These are phyloP conservation scores for Sarocladium kiliense DNA, from an alignment of 2,329 filamentous ascomycete genomes.

Conservation along the genomic window DNA sequence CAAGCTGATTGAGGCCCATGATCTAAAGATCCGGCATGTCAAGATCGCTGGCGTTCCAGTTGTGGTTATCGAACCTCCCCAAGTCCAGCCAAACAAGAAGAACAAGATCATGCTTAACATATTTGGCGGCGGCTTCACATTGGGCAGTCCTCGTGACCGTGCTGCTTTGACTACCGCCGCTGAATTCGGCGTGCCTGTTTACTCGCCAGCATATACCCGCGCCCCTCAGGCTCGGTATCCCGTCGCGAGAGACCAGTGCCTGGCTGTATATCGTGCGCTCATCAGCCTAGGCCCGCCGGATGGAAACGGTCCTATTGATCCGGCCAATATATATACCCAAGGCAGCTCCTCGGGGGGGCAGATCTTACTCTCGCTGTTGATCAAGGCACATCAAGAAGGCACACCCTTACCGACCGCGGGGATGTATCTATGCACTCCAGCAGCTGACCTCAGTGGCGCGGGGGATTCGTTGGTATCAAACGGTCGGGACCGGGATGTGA, in stretches of 20 bases:
- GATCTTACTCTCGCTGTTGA: neutral
- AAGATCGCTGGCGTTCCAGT: neutral
- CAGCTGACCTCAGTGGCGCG: neutral
- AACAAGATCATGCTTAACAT: conserved; percentile 1
- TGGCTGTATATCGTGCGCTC: neutral
- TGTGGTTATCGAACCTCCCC: neutral
- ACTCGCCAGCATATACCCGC: neutral
- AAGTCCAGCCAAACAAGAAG: neutral
- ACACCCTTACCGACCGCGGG: neutral
- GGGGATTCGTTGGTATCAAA: neutral
- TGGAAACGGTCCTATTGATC: neutral
- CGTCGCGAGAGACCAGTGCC: neutral
- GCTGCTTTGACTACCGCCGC: neutral
- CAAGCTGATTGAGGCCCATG: neutral
- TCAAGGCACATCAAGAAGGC: neutral
- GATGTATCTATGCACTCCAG: neutral
- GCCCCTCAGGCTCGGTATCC: neutral
- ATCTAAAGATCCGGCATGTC: neutral
- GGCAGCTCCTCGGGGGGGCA: neutral
- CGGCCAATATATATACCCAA: neutral
- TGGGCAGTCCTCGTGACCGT: conserved; percentile 3
- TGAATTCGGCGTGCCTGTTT: neutral
- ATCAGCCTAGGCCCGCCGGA: neutral
- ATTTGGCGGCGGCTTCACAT: neutral
- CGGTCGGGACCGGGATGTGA: neutral